Conservation (phyloP, 2,329 filamentous ascomycete genomes). For the Alternaria gaisen region DNA sequence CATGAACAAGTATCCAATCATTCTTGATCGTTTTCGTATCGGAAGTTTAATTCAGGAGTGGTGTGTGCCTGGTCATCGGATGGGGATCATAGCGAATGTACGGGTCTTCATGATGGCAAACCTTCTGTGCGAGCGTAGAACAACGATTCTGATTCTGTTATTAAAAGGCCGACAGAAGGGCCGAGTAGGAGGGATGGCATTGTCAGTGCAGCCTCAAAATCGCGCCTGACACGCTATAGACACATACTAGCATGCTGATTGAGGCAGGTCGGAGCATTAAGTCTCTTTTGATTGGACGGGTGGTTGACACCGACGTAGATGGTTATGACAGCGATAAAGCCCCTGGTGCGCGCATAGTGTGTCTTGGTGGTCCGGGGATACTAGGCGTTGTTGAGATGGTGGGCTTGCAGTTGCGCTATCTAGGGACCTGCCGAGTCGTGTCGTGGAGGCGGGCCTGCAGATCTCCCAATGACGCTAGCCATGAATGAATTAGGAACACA, state of each 20-base stretch:
- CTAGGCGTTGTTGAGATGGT: constrained; percentile 3
- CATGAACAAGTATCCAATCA: neutral
- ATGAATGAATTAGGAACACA: neutral
- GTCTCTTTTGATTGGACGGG: neutral
- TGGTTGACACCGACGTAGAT: neutral
- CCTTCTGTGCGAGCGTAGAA: constrained; percentile 6
- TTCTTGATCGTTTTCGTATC: neutral
- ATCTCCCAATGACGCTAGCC: neutral
- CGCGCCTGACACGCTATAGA: neutral
- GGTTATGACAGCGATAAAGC: neutral
- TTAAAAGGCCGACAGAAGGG: constrained; percentile 2
- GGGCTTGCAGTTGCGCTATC: neutral
- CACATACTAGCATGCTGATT: neutral
- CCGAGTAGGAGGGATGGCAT: neutral
- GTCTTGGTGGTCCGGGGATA: neutral
- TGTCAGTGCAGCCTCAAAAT: neutral
- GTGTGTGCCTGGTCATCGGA: neutral
- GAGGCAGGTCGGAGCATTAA: neutral
- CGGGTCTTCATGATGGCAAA: neutral
- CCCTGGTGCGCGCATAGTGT: neutral
- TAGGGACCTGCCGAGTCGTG: neutral
- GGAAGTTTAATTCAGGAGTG: constrained; percentile 1
- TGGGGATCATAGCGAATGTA: neutral
- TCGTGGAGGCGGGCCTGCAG: neutral
- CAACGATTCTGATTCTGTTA: neutral